Base-by-base conservation (phyloP, 805 yeast species). In the Kazachstania kunashirensis region DNA sequence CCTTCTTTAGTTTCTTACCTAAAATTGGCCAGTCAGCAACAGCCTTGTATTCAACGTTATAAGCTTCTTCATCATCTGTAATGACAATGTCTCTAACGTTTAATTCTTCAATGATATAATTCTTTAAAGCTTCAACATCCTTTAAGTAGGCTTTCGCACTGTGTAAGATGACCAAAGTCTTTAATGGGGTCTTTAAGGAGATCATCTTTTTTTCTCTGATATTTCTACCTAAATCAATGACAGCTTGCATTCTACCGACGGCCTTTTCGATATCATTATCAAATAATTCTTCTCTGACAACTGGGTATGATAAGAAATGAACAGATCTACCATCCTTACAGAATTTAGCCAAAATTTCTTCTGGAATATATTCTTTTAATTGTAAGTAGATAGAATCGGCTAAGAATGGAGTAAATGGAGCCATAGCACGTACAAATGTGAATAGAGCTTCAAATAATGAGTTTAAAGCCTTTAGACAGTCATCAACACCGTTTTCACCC, bases 21-120 rank as follows among this genome's bases (percentile, higher is more conserved):
- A 92, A 73, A 15, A 86, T 84, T 40, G 97, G 95, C 98, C 99
- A 92, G 68, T 92, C 99, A 33, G 98, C 98, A 61, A 84, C 94
- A 29, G 89, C 96, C 46, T 73, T 76, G 70, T 88, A 89, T 59
- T 80, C 83, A 43, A 92, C 97, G 52, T 88, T 92, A 58, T 88
- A 89, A 56, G 80, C 78, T 50, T 71, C 78, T 67, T 92, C 99
- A 57, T 92, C 96, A 17, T 83, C 71, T 15, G 96, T 86, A 52
- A 92, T 79, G 51, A 84, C 67, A 37, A 92, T 60, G 49, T 84
- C 92, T 62, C 95, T 82, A 42, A 92, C 82, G 57, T 92, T 92
- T 62, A 92, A 75, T 67, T 92, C 98, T 53, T 89, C 97, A 40
- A 73, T 61, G 50, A 92, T 79, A 64, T 89, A 92, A 28, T 67